phyloP scores from a whole-genome alignment of 371 early-diverging fungal genomes.

The Lichtheimia hyalospora region DNA sequence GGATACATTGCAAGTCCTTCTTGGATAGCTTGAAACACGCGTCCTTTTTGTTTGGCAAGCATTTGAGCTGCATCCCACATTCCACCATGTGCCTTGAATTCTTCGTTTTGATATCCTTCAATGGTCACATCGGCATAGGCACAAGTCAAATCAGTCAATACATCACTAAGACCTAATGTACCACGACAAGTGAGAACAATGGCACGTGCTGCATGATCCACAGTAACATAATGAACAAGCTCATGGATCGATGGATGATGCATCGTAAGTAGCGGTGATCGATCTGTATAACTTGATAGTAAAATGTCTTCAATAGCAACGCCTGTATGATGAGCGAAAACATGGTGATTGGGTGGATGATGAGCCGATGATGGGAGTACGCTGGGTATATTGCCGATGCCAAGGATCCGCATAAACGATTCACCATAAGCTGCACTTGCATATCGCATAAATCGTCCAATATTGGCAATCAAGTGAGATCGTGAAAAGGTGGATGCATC shows the following conservation, averaged over 20 bases:
- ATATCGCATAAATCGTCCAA: slow-evolving; percentile 75
- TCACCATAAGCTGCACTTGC: slow-evolving; percentile 82
- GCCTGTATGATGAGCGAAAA: slow-evolving; percentile 70
- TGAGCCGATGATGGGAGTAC: slow-evolving; percentile 49
- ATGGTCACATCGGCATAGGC: slow-evolving; percentile 70
- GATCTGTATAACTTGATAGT: slow-evolving; percentile 62
- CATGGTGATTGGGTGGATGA: slow-evolving; percentile 60
- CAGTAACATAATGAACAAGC: slow-evolving; percentile 80
- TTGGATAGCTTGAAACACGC: slow-evolving; percentile 64
- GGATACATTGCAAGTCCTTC: slow-evolving; percentile 66
- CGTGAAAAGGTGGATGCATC: slow-evolving; percentile 54
- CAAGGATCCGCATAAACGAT: slow-evolving; percentile 81
- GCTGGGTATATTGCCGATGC: slow-evolving; percentile 66
- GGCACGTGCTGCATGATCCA: slow-evolving; percentile 74
- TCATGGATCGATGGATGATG: slow-evolving; percentile 67
- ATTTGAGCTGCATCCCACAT: slow-evolving; percentile 76
- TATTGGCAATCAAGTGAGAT: slow-evolving; percentile 66
- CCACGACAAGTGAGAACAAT: slow-evolving; percentile 90
- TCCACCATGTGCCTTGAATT: slow-evolving; percentile 70
- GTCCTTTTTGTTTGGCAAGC: slow-evolving; percentile 61
- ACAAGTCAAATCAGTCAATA: slow-evolving; percentile 86
- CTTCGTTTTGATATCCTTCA: slow-evolving; percentile 19
- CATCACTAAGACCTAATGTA: slow-evolving; percentile 85
- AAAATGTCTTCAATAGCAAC: slow-evolving; percentile 67
- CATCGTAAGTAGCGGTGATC: slow-evolving; percentile 18